Percentiles rank a stretch among this genome's conserved stretches.
phyloP scores from a whole-genome alignment of 495 filamentous ascomycete species.

The Penicillium robsamsonii region DNA sequence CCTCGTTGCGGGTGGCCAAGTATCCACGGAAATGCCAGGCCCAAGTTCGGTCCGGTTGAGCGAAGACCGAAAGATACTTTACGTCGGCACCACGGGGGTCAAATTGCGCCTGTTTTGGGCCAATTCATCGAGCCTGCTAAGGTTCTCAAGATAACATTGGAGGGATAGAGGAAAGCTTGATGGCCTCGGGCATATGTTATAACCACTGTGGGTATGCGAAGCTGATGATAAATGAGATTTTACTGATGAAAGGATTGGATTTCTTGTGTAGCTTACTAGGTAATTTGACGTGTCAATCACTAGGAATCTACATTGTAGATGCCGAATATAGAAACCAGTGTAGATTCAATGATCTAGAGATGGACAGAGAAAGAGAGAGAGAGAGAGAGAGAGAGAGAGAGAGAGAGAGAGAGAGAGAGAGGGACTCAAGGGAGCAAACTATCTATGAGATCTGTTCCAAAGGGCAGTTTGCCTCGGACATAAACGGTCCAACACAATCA shows the following conservation, averaged over 20 bases:
- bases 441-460: too few species aligned
- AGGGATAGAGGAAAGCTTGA: neutral
- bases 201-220: neutral
- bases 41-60: conserved; percentile 28
- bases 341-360: too few species aligned
- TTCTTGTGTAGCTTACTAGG: neutral
- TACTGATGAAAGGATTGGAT: neutral
- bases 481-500: too few species aligned
- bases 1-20: conserved; percentile 25
- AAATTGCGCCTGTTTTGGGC: conserved; percentile 29
- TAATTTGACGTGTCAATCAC: neutral
- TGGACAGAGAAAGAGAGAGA: too few species aligned
- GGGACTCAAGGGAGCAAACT: too few species aligned
- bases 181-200: neutral
- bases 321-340: too few species aligned
- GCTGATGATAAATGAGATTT: neutral
- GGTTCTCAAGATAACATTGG: conserved; percentile 24
- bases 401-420: too few species aligned
- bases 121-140: conserved; percentile 33
- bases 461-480: too few species aligned
- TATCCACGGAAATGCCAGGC: conserved; percentile 28
- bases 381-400: too few species aligned
- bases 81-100: conserved; percentile 32
- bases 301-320: too few species aligned
- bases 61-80: conserved; percentile 25